Percentiles rank a stretch among this genome's conserved stretches.
Evolutionary conservation across 1,284 basidiomycete species (phyloP).

Genomic region (Ustilago trichophora): DNA sequence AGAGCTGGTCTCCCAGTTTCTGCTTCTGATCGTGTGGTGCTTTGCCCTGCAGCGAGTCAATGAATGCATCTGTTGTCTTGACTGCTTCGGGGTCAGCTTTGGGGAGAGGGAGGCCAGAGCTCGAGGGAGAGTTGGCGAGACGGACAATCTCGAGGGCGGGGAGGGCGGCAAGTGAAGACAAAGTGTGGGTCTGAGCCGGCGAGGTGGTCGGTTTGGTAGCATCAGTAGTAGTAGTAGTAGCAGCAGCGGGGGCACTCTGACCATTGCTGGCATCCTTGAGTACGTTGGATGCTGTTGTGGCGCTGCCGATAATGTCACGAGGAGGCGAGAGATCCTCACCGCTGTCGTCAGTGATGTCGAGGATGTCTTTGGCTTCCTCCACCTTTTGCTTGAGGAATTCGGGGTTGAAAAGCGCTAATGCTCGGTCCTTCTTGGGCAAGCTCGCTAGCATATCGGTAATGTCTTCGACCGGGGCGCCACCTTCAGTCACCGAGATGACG

Average conservation of each 20-base stretch:
- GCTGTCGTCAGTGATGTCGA: constrained; percentile 67
- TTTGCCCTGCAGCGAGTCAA: constrained; percentile 77
- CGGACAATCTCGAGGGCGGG: constrained; percentile 73
- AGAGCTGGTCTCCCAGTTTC: constrained; percentile 67
- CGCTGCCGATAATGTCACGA: not conserved
- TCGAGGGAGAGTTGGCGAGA: constrained; percentile 70
- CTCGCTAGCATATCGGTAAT: constrained; percentile 79
- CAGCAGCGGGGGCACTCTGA: constrained; percentile 46
- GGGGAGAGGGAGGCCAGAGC: constrained; percentile 74
- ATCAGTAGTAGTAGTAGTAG: constrained; percentile 4
- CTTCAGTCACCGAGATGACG: constrained; percentile 30
- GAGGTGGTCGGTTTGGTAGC: constrained; percentile 20
- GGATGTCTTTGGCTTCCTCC: constrained; percentile 79
- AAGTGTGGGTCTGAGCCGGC: constrained; percentile 30
- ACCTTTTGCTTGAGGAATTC: constrained; percentile 81
- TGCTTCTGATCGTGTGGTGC: constrained; percentile 79
- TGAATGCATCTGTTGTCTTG: constrained; percentile 78
- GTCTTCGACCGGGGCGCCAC: constrained; percentile 53
- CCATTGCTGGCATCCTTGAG: constrained; percentile 33
- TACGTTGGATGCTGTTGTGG: not conserved
- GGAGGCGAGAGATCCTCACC: constrained; percentile 19
- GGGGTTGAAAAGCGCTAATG: constrained; percentile 85
- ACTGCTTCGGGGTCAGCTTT: constrained; percentile 77
- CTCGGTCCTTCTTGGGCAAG: constrained; percentile 84
- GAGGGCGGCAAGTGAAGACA: constrained; percentile 72